A percentile compares a stretch with the other conserved stretches of the same genome.
Evolutionary conservation across 345 rosid species (phyloP).

Genomic region (Linum usitatissimum): DNA sequence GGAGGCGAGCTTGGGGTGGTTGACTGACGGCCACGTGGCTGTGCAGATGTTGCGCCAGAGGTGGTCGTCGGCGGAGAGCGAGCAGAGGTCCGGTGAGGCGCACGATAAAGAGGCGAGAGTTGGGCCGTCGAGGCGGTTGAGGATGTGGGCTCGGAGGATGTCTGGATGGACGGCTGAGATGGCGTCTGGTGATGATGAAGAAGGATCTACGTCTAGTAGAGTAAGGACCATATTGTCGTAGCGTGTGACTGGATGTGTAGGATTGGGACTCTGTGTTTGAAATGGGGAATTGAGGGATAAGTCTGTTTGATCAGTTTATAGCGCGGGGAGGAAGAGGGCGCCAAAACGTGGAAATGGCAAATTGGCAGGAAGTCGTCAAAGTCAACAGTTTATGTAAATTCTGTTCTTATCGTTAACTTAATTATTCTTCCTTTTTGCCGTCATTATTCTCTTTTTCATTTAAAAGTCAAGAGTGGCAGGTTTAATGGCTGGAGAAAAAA

Average conservation of each 20-base stretch:
- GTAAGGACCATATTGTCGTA: conserved; percentile 2
- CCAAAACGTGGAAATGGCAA: neutral
- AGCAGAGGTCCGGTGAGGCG: conserved; percentile 34
- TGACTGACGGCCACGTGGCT: conserved; percentile 52
- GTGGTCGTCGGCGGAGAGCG: conserved; percentile 31
- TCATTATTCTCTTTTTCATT: no score
- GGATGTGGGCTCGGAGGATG: conserved; percentile 41
- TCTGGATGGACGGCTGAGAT: conserved; percentile 48
- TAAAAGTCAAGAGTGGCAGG: no score
- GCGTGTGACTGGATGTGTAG: neutral
- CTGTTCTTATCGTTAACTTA: neutral
- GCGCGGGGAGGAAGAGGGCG: neutral
- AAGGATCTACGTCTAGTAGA: neutral
- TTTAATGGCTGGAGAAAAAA: neutral
- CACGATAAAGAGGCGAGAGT: conserved; percentile 45
- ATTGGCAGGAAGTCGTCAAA: neutral
- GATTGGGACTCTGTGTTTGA: neutral
- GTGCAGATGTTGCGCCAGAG: conserved; percentile 47
- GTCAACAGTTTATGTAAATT: neutral
- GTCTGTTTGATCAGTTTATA: no score
- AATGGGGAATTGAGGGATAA: neutral
- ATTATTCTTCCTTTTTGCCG: no score
- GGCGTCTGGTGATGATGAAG: conserved; percentile 16
- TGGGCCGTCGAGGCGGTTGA: conserved; percentile 63
- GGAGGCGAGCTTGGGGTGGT: conserved; percentile 23